Evolutionary conservation across 2,329 filamentous ascomycete genomes (phyloP).

Genomic region (Fulvia fulva): DNA sequence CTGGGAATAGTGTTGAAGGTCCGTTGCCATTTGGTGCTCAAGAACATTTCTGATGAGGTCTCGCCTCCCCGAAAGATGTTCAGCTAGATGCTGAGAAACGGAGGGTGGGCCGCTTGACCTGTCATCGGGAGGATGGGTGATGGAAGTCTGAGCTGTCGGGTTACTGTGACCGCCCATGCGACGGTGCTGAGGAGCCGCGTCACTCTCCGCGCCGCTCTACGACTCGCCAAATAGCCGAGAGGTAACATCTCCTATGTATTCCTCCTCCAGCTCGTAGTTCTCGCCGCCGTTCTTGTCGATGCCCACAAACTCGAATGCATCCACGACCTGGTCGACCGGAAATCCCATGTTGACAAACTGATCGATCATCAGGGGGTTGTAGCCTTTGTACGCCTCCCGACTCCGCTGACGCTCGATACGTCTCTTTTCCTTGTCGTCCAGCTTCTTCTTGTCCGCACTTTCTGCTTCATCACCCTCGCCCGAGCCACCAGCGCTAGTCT

Average conservation of each 20-base stretch:
- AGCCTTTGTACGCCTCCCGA: slow-evolving; percentile 69
- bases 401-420: slow-evolving; percentile 49
- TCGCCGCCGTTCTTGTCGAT: slow-evolving; percentile 74
- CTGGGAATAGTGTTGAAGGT: not conserved
- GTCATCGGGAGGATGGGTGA: no score
- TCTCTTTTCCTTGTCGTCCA: slow-evolving; percentile 52
- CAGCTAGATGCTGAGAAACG: no score
- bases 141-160: no score
- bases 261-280: slow-evolving; percentile 84
- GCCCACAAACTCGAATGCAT: slow-evolving; percentile 74
- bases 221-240: slow-evolving; percentile 78
- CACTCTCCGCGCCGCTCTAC: no score
- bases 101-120: no score
- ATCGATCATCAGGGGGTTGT: slow-evolving; percentile 77
- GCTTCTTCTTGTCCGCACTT: slow-evolving; percentile 47
- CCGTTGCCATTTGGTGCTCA: no score
- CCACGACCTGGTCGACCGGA: slow-evolving; percentile 77
- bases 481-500: slow-evolving; percentile 27
- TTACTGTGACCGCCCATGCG: no score
- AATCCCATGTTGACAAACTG: slow-evolving; percentile 91
- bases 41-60: no score
- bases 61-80: no score
- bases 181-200: no score
- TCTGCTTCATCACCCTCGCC: slow-evolving; percentile 31
- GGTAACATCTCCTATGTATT: slow-evolving; percentile 85